Evolutionary conservation across 2,329 filamentous ascomycete genomes (phyloP).

Genomic region (Aspergillus tubingensis): DNA sequence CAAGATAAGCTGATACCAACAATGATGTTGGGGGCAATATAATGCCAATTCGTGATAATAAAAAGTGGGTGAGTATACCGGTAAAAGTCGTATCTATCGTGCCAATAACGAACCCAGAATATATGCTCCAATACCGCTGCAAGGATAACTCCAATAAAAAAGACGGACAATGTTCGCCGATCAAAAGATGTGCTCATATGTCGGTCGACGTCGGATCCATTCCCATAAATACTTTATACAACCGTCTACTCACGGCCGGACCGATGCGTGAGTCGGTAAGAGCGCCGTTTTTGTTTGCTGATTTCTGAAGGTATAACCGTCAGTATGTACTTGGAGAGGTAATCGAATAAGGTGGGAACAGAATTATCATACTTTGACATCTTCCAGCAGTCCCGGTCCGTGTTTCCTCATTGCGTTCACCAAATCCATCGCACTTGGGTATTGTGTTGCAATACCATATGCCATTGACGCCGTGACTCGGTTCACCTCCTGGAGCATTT

Average conservation of each 20-base stretch:
- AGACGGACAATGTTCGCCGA: background rate
- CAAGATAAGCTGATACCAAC: too few species aligned
- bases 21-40: too few species aligned
- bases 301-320: constrained; percentile 41
- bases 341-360: background rate
- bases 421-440: constrained; percentile 59
- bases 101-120: background rate
- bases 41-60: too few species aligned
- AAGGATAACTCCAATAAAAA: background rate
- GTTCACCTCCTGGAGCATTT: constrained; percentile 74
- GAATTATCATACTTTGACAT: constrained; percentile 48
- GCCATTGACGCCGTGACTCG: constrained; percentile 73
- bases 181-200: constrained; percentile 28
- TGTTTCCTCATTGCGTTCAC: constrained; percentile 59
- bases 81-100: too few species aligned
- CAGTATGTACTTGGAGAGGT: background rate
- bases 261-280: constrained; percentile 49
- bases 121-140: background rate
- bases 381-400: constrained; percentile 65
- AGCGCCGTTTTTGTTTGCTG: constrained; percentile 50
- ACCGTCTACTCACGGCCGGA: constrained; percentile 49
- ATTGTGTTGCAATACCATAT: constrained; percentile 66
- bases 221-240: constrained; percentile 54
- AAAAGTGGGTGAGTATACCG: too few species aligned
- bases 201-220: constrained; percentile 49